Conservation (phyloP, 768 basidiomycete genomes). For the Termitomyces sp. region DNA sequence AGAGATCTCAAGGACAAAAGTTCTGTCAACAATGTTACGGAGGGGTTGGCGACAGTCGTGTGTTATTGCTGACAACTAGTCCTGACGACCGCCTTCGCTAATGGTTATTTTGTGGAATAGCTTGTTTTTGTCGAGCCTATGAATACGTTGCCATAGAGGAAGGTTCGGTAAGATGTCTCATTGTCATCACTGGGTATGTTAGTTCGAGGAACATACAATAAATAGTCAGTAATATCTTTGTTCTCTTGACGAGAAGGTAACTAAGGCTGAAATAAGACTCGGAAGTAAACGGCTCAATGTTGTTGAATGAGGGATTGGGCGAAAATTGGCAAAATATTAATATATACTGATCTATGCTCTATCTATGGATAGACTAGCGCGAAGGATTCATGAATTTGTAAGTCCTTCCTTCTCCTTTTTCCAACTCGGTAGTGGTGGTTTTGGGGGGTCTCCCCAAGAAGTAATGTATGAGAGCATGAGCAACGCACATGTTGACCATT, state of each 20-base stretch:
- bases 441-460: conserved; percentile 17
- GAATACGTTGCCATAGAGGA: background rate
- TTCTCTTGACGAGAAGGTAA: background rate
- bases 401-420: background rate
- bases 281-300: too few relatives aligned
- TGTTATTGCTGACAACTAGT: background rate
- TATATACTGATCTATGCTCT: background rate
- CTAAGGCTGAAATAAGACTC: background rate
- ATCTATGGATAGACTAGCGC: background rate
- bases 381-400: background rate
- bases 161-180: background rate
- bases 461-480: conserved; percentile 17
- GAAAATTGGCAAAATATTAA: background rate
- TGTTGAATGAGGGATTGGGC: too few relatives aligned
- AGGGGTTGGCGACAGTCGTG: background rate
- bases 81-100: background rate
- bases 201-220: background rate
- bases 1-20: background rate
- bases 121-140: background rate
- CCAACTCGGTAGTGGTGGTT: conserved; percentile 1
- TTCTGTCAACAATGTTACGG: background rate
- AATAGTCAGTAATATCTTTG: background rate
- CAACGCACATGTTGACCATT: conserved; percentile 20
- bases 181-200: background rate
- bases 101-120: background rate